These are phyloP conservation scores for Pseudomassariella vexata DNA, from an alignment of 2,329 filamentous ascomycete genomes.

Conservation along the genomic window DNA sequence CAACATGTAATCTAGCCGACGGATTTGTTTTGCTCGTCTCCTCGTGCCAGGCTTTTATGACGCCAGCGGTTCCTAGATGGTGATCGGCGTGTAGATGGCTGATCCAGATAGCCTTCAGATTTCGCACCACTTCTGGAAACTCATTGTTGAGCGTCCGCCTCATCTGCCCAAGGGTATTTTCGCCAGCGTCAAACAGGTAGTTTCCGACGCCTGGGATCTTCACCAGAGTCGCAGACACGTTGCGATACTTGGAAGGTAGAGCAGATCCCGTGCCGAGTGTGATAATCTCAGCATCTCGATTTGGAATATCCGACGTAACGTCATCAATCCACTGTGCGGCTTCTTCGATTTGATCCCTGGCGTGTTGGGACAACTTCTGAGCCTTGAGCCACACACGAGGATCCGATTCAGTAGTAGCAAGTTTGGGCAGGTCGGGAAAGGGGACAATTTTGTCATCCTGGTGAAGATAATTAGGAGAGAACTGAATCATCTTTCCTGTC, in stretches of 20 bases:
- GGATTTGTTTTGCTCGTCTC: slow-evolving; percentile 31
- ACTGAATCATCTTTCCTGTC: slow-evolving; percentile 36
- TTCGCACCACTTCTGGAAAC: slow-evolving; percentile 67
- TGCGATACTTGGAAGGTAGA: slow-evolving; percentile 85
- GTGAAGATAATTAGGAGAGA: slow-evolving; percentile 41
- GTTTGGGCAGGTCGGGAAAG: slow-evolving; percentile 39
- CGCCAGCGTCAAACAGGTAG: slow-evolving; percentile 86
- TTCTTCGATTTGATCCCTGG: too few relatives aligned
- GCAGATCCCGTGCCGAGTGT: slow-evolving; percentile 89
- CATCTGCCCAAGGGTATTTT: slow-evolving; percentile 86
- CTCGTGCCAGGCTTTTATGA: slow-evolving; percentile 79
- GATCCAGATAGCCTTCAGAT: slow-evolving; percentile 82
- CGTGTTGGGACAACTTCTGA: slow-evolving; percentile 50
- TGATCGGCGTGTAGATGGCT: slow-evolving; percentile 96
- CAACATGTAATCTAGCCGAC: slow-evolving; percentile 51
- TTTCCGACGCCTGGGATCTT: slow-evolving; percentile 80
- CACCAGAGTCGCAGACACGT: slow-evolving; percentile 84
- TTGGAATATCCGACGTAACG: slow-evolving; percentile 60
- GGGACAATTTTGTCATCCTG: slow-evolving; percentile 40
- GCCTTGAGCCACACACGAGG: too few relatives aligned
- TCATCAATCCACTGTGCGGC: slow-evolving; percentile 39
- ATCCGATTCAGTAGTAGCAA: slow-evolving; percentile 33
- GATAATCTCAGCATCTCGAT: slow-evolving; percentile 74
- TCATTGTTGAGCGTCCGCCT: slow-evolving; percentile 63
- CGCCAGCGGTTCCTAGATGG: slow-evolving; percentile 74